A percentile compares a stretch with the other conserved stretches of the same genome.
Conservation (phyloP, 352 stramenopile genomes). For the Aphanomyces astaci region DNA sequence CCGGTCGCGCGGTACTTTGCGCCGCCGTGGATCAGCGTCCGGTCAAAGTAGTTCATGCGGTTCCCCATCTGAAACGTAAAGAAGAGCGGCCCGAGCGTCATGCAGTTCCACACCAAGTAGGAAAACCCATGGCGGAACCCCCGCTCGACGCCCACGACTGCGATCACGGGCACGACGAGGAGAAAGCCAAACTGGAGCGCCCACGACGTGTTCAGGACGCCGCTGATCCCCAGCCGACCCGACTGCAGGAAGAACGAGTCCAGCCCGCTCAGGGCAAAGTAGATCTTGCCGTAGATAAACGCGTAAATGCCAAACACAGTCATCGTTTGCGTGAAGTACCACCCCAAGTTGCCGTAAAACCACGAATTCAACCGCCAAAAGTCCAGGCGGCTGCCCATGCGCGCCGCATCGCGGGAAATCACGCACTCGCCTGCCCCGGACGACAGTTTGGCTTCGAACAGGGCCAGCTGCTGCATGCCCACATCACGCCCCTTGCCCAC, state of each 20-base stretch:
- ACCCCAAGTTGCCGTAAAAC: constrained; percentile 98
- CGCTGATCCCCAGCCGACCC: constrained; percentile 89
- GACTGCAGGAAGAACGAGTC: constrained; percentile 88
- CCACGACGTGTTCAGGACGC: constrained; percentile 93
- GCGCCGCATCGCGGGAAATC: constrained; percentile 93
- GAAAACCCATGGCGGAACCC: constrained; percentile 91
- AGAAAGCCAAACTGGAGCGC: constrained; percentile 94
- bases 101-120: constrained; percentile 91
- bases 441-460: constrained; percentile 97
- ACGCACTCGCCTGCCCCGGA: constrained; percentile 96
- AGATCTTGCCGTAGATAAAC: constrained; percentile 96
- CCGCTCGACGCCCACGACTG: constrained; percentile 94
- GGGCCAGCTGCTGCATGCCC: constrained; percentile 97
- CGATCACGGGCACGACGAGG: constrained; percentile 95
- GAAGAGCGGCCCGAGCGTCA: constrained; percentile 97
- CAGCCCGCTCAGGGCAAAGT: constrained; percentile 91
- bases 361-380: constrained; percentile 96
- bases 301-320: constrained; percentile 97
- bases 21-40: constrained; percentile 95
- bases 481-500: constrained; percentile 97
- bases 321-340: constrained; percentile 97
- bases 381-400: constrained; percentile 93
- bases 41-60: constrained; percentile 97
- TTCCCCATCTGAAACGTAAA: constrained; percentile 99
- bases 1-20: constrained; percentile 97